Evolutionary conservation across 2,329 filamentous ascomycete genomes (phyloP).

Genomic region (Aspergillus terreus): DNA sequence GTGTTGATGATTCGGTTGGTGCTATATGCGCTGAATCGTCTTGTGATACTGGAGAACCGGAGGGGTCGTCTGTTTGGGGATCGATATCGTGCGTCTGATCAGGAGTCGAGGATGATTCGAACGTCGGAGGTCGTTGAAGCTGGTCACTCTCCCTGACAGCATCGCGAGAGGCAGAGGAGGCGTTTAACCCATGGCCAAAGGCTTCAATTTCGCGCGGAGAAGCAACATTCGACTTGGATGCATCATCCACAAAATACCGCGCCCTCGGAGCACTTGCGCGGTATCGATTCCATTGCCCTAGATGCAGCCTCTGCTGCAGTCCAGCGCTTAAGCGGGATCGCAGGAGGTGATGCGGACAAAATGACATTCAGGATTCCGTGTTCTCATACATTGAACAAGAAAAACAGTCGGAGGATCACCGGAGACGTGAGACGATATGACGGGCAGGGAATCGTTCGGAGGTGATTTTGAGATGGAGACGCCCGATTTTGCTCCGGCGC

Average conservation of each 20-base stretch:
- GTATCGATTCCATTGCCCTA: constrained; percentile 21
- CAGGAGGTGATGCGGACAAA: constrained; percentile 27
- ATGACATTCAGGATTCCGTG: constrained; percentile 33
- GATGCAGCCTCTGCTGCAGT: constrained; percentile 17
- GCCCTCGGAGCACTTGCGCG: constrained; percentile 6
- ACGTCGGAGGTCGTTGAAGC: no score
- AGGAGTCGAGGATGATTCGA: no score
- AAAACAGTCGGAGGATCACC: background rate
- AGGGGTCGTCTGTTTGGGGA: no score
- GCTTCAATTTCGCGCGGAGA: background rate
- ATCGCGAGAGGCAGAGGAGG: background rate
- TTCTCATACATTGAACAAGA: constrained; percentile 18
- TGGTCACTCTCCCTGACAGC: background rate
- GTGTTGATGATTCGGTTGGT: background rate
- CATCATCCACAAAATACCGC: constrained; percentile 12
- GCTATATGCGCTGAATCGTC: background rate
- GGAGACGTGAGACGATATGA: constrained; percentile 5
- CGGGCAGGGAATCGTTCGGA: background rate
- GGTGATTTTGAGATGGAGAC: background rate
- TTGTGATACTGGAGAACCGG: no score
- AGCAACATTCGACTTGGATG: constrained; percentile 6
- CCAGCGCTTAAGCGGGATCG: constrained; percentile 26
- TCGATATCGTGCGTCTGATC: no score
- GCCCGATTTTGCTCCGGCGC: constrained; percentile 22
- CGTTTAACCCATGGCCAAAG: constrained; percentile 2